phyloP scores from a whole-genome alignment of 2,329 filamentous ascomycete species.

The Cryphonectria parasitica region DNA sequence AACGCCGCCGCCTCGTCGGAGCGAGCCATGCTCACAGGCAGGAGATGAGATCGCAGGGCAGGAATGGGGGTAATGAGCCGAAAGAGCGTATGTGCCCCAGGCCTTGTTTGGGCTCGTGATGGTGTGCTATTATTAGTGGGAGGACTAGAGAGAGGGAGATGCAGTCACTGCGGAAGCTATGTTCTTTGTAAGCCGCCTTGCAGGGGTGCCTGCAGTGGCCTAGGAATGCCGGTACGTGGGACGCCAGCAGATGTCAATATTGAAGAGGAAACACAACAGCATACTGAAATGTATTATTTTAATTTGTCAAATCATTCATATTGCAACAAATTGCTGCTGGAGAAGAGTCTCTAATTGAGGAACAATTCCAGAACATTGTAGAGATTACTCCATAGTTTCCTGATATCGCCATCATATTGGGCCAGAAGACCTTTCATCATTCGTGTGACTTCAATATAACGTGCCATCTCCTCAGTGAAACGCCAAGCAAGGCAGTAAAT shows the following conservation, averaged over 20 bases:
- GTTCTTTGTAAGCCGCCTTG: slow-evolving; percentile 4
- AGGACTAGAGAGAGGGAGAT: neutral
- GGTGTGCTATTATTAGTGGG: neutral
- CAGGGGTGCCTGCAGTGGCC: neutral
- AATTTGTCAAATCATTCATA: no score
- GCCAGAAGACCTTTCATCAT: no score
- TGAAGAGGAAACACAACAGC: neutral
- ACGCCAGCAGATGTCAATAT: no score
- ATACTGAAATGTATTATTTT: no score
- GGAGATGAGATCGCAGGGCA: neutral
- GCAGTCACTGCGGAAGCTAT: neutral
- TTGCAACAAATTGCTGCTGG: no score
- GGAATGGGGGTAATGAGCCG: neutral
- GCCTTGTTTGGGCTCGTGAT: neutral
- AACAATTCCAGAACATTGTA: no score
- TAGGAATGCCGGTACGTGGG: neutral
- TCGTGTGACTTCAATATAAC: no score
- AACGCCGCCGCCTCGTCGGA: slow-evolving; percentile 77
- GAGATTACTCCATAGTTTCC: no score
- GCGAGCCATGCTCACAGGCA: slow-evolving; percentile 60
- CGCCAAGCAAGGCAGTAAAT: neutral
- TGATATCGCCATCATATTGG: neutral
- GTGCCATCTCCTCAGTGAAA: no score
- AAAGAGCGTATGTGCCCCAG: neutral
- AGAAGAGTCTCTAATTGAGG: no score